These are phyloP conservation scores for Cytidiella melzeri DNA, from an alignment of 768 basidiomycete species.

Conservation along the genomic window DNA sequence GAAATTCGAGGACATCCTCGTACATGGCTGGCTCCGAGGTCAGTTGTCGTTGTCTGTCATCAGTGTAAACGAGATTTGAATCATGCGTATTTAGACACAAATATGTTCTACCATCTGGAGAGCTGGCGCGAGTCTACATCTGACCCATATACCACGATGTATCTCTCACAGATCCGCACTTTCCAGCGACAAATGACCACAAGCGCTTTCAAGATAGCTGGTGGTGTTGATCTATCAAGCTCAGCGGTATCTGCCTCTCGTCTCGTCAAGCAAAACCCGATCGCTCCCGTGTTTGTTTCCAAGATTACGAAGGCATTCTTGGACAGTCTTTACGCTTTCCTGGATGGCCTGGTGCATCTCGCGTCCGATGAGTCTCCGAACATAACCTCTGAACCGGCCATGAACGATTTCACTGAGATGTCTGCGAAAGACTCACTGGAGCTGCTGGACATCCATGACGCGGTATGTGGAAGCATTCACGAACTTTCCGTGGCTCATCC, in stretches of 20 bases:
- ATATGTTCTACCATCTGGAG: constrained; percentile 77
- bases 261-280: constrained; percentile 50
- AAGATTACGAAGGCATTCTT: constrained; percentile 84
- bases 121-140: constrained; percentile 68
- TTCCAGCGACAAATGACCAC: constrained; percentile 79
- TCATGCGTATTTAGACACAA: constrained; percentile 80
- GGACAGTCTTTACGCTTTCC: constrained; percentile 77
- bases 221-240: constrained; percentile 55
- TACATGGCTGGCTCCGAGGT: constrained; percentile 82
- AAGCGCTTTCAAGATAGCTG: constrained; percentile 73
- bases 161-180: constrained; percentile 68
- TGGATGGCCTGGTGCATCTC: constrained; percentile 80
- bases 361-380: constrained; percentile 65
- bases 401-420: constrained; percentile 25
- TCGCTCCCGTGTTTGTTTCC: constrained; percentile 56
- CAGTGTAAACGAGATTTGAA: too few species aligned
- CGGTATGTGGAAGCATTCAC: constrained; percentile 36
- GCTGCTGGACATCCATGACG: constrained; percentile 53
- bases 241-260: constrained; percentile 40
- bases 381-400: constrained; percentile 31
- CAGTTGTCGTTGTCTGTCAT: constrained; percentile 21
- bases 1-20: constrained; percentile 81
- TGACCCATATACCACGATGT: constrained; percentile 64
- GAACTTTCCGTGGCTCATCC: background rate
- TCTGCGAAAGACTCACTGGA: constrained; percentile 46